Conservation (phyloP, 768 basidiomycete species). For the Thelephora ganbajun region DNA sequence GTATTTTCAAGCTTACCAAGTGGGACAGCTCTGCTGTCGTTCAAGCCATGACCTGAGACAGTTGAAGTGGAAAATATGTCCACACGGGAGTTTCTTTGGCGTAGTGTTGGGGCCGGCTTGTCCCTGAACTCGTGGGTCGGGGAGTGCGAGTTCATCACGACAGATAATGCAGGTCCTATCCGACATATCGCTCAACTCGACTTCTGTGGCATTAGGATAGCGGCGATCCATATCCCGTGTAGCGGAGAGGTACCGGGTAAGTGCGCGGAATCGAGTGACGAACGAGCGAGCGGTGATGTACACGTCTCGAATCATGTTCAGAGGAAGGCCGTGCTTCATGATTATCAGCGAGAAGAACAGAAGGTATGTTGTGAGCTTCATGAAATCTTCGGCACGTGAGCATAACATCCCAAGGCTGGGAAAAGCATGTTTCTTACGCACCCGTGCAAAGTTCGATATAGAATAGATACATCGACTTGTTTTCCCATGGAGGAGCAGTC, state of each 20-base stretch:
- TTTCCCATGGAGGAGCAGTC: slow-evolving; percentile 88
- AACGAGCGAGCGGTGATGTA: slow-evolving; percentile 93
- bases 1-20: slow-evolving; percentile 51
- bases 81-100: slow-evolving; percentile 92
- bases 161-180: slow-evolving; percentile 98
- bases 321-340: slow-evolving; percentile 84
- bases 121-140: slow-evolving; percentile 10
- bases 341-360: slow-evolving; percentile 91
- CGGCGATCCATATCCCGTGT: slow-evolving; percentile 94
- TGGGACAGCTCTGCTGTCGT: slow-evolving; percentile 96
- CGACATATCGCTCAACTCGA: slow-evolving; percentile 66
- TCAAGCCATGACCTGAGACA: slow-evolving; percentile 97
- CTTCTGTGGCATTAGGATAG: slow-evolving; percentile 84
- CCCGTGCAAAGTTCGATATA: slow-evolving; percentile 89
- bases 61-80: slow-evolving; percentile 96
- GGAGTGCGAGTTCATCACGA: slow-evolving; percentile 79
- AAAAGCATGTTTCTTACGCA: slow-evolving; percentile 20
- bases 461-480: slow-evolving; percentile 95
- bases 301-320: slow-evolving; percentile 95
- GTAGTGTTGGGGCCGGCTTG: slow-evolving; percentile 81
- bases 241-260: slow-evolving; percentile 85
- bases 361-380: slow-evolving; percentile 86
- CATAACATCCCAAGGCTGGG: slow-evolving; percentile 1
- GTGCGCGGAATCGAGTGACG: slow-evolving; percentile 71
- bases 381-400: slow-evolving; percentile 52